These are phyloP conservation scores for Elsinoe arachidis DNA, from an alignment of 2,329 filamentous ascomycete species.

Conservation along the genomic window DNA sequence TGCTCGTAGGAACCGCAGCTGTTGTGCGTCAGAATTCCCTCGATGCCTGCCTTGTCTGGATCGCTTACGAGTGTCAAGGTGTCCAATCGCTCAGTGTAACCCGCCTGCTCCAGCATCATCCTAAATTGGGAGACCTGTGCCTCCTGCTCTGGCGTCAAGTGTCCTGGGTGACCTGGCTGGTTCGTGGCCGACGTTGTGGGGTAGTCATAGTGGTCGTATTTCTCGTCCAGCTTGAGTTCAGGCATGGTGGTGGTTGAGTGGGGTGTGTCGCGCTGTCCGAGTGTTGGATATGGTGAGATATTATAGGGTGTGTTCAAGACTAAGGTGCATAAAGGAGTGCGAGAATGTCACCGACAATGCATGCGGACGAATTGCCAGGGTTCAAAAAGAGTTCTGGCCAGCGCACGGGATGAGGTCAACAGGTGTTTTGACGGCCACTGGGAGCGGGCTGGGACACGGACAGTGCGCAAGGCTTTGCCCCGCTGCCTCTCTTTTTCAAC, in stretches of 20 bases:
- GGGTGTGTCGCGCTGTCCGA: not conserved
- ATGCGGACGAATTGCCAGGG: not conserved
- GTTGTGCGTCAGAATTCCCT: slow-evolving; percentile 10
- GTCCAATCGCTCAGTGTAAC: slow-evolving; percentile 76
- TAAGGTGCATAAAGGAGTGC: not conserved
- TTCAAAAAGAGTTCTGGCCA: not conserved
- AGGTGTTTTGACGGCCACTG: not conserved
- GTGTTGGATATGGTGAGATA: not conserved
- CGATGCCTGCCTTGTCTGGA: not conserved
- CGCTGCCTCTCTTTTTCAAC: not conserved
- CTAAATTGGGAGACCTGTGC: slow-evolving; percentile 82
- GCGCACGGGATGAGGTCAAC: slow-evolving; percentile 2
- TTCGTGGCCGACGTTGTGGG: slow-evolving; percentile 65
- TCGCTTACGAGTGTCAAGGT: slow-evolving; percentile 73
- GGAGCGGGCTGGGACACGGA: not conserved
- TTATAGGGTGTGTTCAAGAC: not conserved
- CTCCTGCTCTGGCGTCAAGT: slow-evolving; percentile 79
- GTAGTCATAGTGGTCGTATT: slow-evolving; percentile 95
- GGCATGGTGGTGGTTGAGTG: slow-evolving; percentile 24
- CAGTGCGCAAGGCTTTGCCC: not conserved
- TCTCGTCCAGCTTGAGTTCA: slow-evolving; percentile 58
- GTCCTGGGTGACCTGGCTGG: slow-evolving; percentile 73
- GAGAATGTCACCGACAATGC: not conserved
- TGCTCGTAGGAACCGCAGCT: slow-evolving; percentile 85
- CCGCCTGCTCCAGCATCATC: slow-evolving; percentile 71